Evolutionary conservation across 2,329 filamentous ascomycete species (phyloP).

Genomic region (Magnaporthiopsis incrustans): DNA sequence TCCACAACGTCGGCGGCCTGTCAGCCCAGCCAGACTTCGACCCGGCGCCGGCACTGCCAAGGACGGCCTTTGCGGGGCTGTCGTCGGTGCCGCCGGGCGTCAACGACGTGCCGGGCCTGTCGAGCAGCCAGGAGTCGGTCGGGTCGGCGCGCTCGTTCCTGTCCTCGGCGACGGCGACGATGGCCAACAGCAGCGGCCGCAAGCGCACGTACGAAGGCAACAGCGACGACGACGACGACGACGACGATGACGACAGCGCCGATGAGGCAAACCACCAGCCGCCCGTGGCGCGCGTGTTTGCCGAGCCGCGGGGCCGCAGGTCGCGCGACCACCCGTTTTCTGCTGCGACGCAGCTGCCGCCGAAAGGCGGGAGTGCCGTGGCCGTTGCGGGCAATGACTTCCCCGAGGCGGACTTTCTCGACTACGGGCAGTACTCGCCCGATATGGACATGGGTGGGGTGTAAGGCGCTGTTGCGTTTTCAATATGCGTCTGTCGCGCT

Average conservation of each 20-base stretch:
- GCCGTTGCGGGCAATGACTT: slow-evolving; percentile 46
- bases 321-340: slow-evolving; percentile 11
- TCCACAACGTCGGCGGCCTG: slow-evolving; percentile 66
- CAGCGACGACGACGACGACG: slow-evolving; percentile 35
- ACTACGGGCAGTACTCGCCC: slow-evolving; percentile 23
- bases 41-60: slow-evolving; percentile 6
- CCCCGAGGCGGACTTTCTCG: slow-evolving; percentile 60
- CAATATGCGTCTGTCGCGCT: no score
- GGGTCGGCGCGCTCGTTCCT: slow-evolving; percentile 23
- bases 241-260: slow-evolving; percentile 27
- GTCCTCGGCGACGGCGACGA: slow-evolving; percentile 10
- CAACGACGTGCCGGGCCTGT: slow-evolving; percentile 33
- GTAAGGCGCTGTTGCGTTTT: slow-evolving; percentile 8
- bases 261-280: slow-evolving; percentile 3
- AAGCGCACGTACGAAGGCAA: slow-evolving; percentile 42
- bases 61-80: neutral
- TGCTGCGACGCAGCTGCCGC: neutral
- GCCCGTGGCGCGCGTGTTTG: slow-evolving; percentile 33
- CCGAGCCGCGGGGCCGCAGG: slow-evolving; percentile 31
- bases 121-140: slow-evolving; percentile 48
- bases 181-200: slow-evolving; percentile 21
- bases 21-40: slow-evolving; percentile 45
- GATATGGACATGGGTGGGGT: slow-evolving; percentile 34
- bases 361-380: slow-evolving; percentile 18
- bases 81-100: slow-evolving; percentile 13